Conservation (phyloP, 2,329 filamentous ascomycete genomes). For the Magnaporthiopsis incrustans region DNA sequence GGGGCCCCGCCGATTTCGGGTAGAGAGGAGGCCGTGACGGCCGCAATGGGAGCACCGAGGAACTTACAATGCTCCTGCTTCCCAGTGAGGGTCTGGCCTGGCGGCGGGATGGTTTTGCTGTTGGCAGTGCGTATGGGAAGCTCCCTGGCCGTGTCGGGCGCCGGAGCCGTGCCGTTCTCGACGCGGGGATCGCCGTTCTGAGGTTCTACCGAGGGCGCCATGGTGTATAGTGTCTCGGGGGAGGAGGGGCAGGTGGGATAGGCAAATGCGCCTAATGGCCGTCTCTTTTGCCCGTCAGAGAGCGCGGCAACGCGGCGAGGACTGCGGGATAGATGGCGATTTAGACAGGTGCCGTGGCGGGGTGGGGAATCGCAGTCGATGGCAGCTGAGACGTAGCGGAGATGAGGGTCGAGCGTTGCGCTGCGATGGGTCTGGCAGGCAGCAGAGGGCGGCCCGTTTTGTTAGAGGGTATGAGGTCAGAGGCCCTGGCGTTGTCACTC, state of each 20-base stretch:
- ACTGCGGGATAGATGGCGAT: not conserved
- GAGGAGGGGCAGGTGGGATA: not conserved
- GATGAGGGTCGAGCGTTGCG: not conserved
- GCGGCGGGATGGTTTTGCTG: slow-evolving; percentile 22
- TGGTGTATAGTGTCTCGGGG: not conserved
- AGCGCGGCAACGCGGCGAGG: not conserved
- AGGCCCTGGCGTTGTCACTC: not conserved
- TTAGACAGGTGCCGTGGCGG: not conserved
- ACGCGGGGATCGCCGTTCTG: not conserved
- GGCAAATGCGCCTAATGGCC: not conserved
- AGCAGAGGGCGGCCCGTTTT: no score
- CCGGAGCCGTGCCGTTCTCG: slow-evolving; percentile 14
- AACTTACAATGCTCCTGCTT: slow-evolving; percentile 94
- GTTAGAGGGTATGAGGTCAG: no score
- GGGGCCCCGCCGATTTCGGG: not conserved
- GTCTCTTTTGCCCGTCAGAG: not conserved
- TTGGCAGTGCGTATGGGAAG: slow-evolving; percentile 15
- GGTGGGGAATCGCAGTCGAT: not conserved
- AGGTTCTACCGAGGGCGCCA: not conserved
- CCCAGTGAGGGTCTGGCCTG: slow-evolving; percentile 61
- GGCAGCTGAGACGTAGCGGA: not conserved
- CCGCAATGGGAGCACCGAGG: not conserved
- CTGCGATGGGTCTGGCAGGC: not conserved
- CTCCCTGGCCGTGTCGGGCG: slow-evolving; percentile 4
- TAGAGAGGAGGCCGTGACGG: not conserved